Conservation (phyloP, 2,329 filamentous ascomycete genomes). For the Colletotrichum lini region DNA sequence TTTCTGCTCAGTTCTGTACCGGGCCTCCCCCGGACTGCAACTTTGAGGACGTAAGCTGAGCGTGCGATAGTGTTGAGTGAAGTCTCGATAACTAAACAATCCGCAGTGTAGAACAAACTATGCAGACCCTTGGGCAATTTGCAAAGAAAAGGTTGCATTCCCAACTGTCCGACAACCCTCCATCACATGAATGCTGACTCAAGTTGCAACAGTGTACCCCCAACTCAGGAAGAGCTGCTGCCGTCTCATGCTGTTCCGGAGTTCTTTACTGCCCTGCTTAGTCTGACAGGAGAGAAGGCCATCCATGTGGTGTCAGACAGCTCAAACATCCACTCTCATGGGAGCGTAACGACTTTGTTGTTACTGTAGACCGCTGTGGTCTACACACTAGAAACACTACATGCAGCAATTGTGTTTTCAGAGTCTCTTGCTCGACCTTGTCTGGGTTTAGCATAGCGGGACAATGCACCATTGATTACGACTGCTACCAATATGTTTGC, state of each 20-base stretch:
- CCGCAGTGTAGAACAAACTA: not conserved
- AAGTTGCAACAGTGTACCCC: constrained; percentile 2
- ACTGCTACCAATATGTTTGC: too few species aligned
- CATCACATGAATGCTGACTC: not conserved
- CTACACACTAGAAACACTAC: too few species aligned
- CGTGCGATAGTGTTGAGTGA: too few species aligned
- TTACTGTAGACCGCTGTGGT: too few species aligned
- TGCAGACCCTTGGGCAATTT: not conserved
- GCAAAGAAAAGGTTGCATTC: not conserved
- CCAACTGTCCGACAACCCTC: not conserved
- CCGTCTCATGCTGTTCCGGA: constrained; percentile 22
- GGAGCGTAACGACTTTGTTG: too few species aligned
- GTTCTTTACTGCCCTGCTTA: constrained; percentile 14
- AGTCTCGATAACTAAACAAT: not conserved
- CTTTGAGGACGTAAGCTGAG: constrained; percentile 1
- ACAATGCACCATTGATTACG: too few species aligned
- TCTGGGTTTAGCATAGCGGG: too few species aligned
- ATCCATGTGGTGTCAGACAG: too few species aligned
- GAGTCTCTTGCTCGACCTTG: too few species aligned
- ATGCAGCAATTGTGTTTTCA: too few species aligned
- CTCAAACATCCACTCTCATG: too few species aligned
- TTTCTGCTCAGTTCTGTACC: constrained; percentile 1
- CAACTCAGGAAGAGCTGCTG: constrained; percentile 5
- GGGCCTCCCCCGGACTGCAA: not conserved
- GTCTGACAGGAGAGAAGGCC: too few species aligned